phyloP scores from a whole-genome alignment of 768 basidiomycete species.

The Dentipellis fragilis region DNA sequence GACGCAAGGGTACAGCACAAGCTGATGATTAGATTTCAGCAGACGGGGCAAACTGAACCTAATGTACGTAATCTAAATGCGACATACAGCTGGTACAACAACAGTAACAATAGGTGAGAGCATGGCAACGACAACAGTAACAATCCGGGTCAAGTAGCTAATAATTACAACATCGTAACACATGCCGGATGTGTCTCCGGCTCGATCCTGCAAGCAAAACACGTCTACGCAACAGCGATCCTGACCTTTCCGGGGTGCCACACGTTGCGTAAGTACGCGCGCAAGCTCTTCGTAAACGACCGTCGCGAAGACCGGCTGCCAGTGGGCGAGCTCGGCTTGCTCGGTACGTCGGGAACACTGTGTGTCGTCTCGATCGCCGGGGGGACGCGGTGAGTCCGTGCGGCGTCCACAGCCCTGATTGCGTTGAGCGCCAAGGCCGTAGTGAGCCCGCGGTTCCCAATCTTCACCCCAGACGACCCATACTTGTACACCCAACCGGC shows the following conservation, averaged over 20 bases:
- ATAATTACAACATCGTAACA: not conserved
- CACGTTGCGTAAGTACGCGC: constrained; percentile 2
- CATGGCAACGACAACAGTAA: not conserved
- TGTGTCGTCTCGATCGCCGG: not conserved
- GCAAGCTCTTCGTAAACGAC: not conserved
- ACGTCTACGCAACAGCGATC: not conserved
- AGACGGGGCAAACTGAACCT: not conserved
- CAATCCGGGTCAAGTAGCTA: not conserved
- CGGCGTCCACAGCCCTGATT: constrained; percentile 22
- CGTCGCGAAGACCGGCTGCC: not conserved
- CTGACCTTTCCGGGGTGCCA: not conserved
- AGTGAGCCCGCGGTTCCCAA: constrained; percentile 45
- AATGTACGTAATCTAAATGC: not conserved
- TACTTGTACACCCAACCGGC: constrained; percentile 49
- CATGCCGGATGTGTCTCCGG: not conserved
- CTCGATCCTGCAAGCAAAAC: not conserved
- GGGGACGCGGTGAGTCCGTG: not conserved
- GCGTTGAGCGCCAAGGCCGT: constrained; percentile 47
- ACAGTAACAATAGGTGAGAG: not conserved
- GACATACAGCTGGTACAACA: not conserved
- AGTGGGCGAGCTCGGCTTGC: not conserved
- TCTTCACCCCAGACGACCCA: constrained; percentile 34
- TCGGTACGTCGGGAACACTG: not conserved
- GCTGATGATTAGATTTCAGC: not conserved
- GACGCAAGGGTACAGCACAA: not conserved